Conservation (phyloP, 805 yeast genomes). For the Kodamaea kaohsiungensis region DNA sequence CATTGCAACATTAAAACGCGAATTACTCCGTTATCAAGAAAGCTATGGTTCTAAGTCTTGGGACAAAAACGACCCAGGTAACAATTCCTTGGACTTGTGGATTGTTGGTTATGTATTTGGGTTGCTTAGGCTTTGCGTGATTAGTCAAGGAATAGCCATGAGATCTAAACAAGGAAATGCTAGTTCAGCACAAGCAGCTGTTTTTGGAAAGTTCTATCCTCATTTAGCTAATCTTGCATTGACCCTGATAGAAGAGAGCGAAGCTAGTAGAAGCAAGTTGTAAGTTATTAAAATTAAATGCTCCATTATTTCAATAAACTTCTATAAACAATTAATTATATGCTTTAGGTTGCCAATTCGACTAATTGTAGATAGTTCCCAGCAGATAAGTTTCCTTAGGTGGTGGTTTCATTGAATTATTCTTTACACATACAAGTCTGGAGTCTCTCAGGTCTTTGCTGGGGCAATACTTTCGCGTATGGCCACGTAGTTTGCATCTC, state of each 20-base stretch:
- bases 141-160: conserved; percentile 63
- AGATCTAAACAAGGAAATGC: conserved; percentile 54
- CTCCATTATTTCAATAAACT: no score
- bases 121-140: conserved; percentile 53
- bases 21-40: conserved; percentile 29
- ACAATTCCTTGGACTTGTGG: conserved; percentile 51
- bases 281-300: background rate
- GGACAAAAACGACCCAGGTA: conserved; percentile 35
- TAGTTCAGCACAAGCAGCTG: conserved; percentile 50
- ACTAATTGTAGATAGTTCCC: no score
- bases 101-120: conserved; percentile 57
- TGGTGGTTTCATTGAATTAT: background rate
- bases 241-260: conserved; percentile 14
- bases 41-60: conserved; percentile 25
- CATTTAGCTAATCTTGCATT: conserved; percentile 32
- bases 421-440: background rate
- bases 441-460: no score
- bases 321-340: background rate
- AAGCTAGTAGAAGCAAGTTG: conserved; percentile 7
- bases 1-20: conserved; percentile 16
- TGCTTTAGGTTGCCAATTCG: background rate
- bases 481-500: background rate
- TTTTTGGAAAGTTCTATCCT: conserved; percentile 37
- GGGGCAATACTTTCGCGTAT: background rate
- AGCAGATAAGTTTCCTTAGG: no score